A percentile compares a stretch with the other conserved stretches of the same genome.
Conservation (phyloP, 2,329 filamentous ascomycete species). For the Cercospora sp. region DNA sequence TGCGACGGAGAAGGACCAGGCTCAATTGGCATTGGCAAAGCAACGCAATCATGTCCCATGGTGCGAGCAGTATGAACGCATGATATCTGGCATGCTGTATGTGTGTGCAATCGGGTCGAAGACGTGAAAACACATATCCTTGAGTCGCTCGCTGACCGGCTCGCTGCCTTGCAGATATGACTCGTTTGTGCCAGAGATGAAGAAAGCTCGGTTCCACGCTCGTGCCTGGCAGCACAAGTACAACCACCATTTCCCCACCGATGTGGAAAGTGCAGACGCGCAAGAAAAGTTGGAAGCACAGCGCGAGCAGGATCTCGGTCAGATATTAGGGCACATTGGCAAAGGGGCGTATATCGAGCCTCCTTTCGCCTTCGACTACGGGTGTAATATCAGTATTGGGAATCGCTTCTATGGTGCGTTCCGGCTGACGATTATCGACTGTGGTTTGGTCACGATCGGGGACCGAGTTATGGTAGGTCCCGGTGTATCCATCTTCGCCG, state of each 20-base stretch:
- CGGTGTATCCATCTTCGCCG: constrained; percentile 54
- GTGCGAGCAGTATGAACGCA: constrained; percentile 63
- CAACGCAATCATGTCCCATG: constrained; percentile 54
- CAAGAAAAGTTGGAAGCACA: constrained; percentile 3
- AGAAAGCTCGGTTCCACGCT: constrained; percentile 54
- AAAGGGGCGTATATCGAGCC: constrained; percentile 57
- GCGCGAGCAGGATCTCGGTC: constrained; percentile 10
- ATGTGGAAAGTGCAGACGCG: constrained; percentile 4
- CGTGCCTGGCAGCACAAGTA: constrained; percentile 58
- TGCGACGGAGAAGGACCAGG: constrained; percentile 43
- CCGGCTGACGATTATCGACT: constrained; percentile 55
- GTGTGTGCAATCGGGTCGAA: background rate
- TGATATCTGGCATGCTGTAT: constrained; percentile 63
- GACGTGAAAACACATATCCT: too few species aligned
- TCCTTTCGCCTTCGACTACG: constrained; percentile 64
- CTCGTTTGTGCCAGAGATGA: constrained; percentile 50
- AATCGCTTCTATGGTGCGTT: constrained; percentile 64
- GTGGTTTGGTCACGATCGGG: constrained; percentile 54
- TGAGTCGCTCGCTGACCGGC: too few species aligned
- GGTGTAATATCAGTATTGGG: constrained; percentile 63
- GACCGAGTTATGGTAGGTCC: constrained; percentile 55
- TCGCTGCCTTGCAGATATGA: constrained; percentile 41
- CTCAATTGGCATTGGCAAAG: constrained; percentile 49
- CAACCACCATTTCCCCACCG: constrained; percentile 55
- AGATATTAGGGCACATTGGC: constrained; percentile 27